Base-by-base conservation (phyloP, 2,329 filamentous ascomycete species). In the Magnaporthiopsis incrustans region DNA sequence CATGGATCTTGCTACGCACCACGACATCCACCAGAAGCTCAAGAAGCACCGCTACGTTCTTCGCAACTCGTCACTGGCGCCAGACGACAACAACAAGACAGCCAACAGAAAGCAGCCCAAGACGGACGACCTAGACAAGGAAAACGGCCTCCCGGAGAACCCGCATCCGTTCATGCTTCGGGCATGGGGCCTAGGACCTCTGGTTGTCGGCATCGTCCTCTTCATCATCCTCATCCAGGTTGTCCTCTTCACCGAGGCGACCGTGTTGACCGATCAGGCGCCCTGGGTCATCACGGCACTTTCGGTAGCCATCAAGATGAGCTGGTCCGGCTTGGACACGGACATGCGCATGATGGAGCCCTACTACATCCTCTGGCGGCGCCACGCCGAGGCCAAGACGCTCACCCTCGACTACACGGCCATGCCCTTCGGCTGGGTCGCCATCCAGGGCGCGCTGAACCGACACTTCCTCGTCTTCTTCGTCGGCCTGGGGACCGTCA, bases 381-480 rank as follows among this genome's bases (percentile, higher is more conserved):
- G 89, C 4, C 84, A 89, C 67, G 88, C 89, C 4, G 83, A 86
- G 0, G 79, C 88, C 8, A 84, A 81, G 67, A 88, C 85, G 2
- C 80, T 92, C 8, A 87, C 85, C 0, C 81, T 91, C 12, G 89
- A 92, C 73, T 91, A 92, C 73, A 89, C 87, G 0, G 87, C 87
- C 33, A 83, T 89, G 69, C 87, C 89, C 6, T 90, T 89, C 63
- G 85, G 85, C 4, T 86, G 82, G 73, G 81, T 90, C 27, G 84
- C 87, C 0, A 69, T 89, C 59, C 80, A 81, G 65, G 88, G 87
- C 3, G 76, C 88, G 12, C 67, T 84, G 44, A 90, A 90, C 70
- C 76, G 83, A 0, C 86, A 91, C 72, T 81, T 82, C 68, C 77
- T 90, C 33, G 83, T 91, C 35, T 85, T 88, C 35, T 76, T 89